Percentiles rank a stretch among this genome's conserved stretches.
Conservation (phyloP, 2,329 filamentous ascomycete genomes). For the Xylariaceae sp. region DNA sequence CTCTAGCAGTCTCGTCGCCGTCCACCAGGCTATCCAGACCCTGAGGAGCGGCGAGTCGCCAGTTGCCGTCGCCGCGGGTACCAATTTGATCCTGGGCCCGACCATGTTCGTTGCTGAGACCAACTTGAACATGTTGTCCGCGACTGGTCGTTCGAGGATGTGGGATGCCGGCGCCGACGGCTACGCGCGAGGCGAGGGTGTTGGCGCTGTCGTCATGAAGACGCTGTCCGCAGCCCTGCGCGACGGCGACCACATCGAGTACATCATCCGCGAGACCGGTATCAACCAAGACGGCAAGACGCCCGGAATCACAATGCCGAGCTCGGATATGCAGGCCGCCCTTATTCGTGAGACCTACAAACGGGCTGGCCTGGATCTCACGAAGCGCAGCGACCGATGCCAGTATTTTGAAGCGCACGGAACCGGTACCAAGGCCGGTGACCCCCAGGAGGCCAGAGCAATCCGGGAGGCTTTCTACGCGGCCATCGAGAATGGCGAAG, state of each 20-base stretch:
- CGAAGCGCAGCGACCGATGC: conserved; percentile 6
- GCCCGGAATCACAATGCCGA: conserved; percentile 9
- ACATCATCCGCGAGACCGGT: conserved; percentile 11
- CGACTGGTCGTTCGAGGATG: conserved; percentile 7
- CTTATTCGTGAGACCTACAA: conserved; percentile 7
- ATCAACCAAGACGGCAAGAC: conserved; percentile 11
- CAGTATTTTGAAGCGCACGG: conserved; percentile 25
- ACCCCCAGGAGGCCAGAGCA: conserved; percentile 18
- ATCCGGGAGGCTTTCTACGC: conserved; percentile 11
- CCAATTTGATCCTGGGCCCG: conserved; percentile 6
- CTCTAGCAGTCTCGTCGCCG: conserved; percentile 3
- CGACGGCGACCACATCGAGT: conserved; percentile 14
- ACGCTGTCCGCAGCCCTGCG: conserved; percentile 30
- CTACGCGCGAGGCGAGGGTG: conserved; percentile 12
- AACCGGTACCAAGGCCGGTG: conserved; percentile 20
- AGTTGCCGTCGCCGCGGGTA: conserved; percentile 3
- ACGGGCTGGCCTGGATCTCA: conserved; percentile 6
- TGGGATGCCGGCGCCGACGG: conserved; percentile 10
- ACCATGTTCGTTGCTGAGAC: not conserved
- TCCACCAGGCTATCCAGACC: conserved; percentile 7
- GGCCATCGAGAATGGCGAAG: not conserved
- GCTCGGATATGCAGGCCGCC: conserved; percentile 2
- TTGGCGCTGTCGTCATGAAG: conserved; percentile 33
- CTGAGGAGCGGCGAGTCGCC: conserved; percentile 3
- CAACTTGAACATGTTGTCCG: conserved; percentile 8